Conservation (phyloP, 176 grass and related monocot genomes). For the Carex kokanica region DNA sequence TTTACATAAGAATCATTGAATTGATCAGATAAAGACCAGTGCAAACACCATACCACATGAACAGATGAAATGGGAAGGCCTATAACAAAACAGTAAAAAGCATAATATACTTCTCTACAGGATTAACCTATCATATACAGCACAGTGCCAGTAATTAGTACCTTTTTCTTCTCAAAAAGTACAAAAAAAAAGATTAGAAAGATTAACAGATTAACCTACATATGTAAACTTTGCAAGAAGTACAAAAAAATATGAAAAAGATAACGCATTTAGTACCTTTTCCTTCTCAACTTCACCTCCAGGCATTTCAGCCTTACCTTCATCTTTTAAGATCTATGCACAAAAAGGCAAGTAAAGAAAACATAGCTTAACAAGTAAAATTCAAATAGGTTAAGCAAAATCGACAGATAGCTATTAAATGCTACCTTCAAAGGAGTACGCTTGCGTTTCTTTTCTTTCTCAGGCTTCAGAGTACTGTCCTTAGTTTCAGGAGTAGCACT, state of each 20-base stretch:
- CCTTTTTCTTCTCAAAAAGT: too few species aligned
- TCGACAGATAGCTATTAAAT: not conserved
- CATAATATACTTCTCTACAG: not conserved
- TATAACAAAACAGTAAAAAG: not conserved
- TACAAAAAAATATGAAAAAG: not conserved
- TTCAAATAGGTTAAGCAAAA: not conserved
- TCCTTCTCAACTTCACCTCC: conserved; percentile 13
- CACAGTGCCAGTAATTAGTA: not conserved
- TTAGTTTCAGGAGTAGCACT: conserved; percentile 70
- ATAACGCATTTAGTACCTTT: conserved; percentile 1
- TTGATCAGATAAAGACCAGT: not conserved
- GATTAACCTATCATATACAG: not conserved
- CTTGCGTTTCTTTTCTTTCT: conserved; percentile 68
- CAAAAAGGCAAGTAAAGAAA: not conserved
- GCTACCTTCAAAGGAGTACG: conserved; percentile 58
- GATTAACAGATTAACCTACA: not conserved
- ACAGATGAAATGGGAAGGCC: not conserved
- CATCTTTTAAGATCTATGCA: conserved; percentile 10
- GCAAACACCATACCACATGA: not conserved
- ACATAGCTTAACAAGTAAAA: not conserved
- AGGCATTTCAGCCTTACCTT: conserved; percentile 12
- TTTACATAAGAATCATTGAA: not conserved
- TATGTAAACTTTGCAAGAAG: not conserved
- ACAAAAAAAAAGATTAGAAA: too few species aligned
- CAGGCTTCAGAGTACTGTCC: conserved; percentile 37